Percentiles rank a stretch among this genome's conserved stretches.
Evolutionary conservation across 164 flowering plant genomes (phyloP).

Genomic region (Litsea cubeba): DNA sequence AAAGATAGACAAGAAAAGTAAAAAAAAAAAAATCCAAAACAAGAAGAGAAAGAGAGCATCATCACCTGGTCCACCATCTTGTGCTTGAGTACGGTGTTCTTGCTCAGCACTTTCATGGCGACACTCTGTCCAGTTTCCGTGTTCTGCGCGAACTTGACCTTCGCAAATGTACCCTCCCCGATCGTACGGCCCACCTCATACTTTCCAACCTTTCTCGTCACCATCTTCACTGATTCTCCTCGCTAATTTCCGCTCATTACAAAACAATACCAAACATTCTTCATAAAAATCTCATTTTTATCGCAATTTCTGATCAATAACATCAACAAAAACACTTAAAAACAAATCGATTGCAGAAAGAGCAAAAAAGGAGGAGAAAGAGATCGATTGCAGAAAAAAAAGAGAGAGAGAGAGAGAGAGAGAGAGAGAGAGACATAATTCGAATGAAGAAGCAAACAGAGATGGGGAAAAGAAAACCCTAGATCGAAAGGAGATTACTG

Average conservation of each 20-base stretch:
- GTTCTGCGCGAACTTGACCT: slow-evolving; percentile 68
- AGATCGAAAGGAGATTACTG: not conserved
- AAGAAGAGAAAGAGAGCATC: not conserved
- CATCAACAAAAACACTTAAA: not conserved
- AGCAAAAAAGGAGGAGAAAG: not conserved
- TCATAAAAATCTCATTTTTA: not conserved
- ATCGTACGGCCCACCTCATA: slow-evolving; percentile 74
- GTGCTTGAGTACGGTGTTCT: slow-evolving; percentile 58
- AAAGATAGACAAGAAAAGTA: too few relatives aligned
- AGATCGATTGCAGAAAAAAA: not conserved
- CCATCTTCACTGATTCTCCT: slow-evolving; percentile 24
- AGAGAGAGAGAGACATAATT: too few relatives aligned
- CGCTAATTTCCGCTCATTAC: slow-evolving; percentile 12
- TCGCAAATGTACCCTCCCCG: slow-evolving; percentile 85
- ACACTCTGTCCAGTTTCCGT: slow-evolving; percentile 63
- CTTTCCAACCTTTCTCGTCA: slow-evolving; percentile 62
- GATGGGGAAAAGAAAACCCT: not conserved
- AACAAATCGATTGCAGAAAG: not conserved
- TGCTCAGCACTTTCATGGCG: slow-evolving; percentile 65
- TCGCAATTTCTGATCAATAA: not conserved
- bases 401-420: too few relatives aligned
- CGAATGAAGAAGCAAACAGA: not conserved
- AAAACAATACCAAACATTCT: not conserved
- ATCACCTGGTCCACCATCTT: slow-evolving; percentile 78
- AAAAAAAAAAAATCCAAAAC: not conserved